These are phyloP conservation scores for Phytophthora ramorum DNA, from an alignment of 352 stramenopile species.

Conservation along the genomic window DNA sequence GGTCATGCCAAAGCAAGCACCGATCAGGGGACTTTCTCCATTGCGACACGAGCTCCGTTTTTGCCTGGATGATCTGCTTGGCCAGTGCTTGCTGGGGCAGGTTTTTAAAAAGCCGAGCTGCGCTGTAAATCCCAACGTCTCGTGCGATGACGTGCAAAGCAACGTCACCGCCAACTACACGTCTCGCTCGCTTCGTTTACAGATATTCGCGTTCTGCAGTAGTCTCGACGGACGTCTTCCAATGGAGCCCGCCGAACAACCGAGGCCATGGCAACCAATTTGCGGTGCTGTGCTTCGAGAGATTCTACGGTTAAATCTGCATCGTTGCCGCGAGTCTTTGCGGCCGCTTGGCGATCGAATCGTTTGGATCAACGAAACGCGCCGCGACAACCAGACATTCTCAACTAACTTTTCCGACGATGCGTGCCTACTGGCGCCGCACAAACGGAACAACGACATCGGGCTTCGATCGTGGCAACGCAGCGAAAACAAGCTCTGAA, in stretches of 20 bases:
- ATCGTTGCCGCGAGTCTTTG: constrained; percentile 9
- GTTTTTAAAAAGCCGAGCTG: no score
- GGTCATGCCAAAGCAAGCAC: neutral
- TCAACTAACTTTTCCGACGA: neutral
- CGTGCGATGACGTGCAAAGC: no score
- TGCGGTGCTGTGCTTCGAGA: neutral
- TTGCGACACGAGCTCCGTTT: constrained; percentile 5
- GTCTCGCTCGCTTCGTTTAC: no score
- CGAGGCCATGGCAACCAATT: neutral
- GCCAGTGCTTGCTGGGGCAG: no score
- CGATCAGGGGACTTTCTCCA: constrained; percentile 5
- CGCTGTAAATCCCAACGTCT: no score
- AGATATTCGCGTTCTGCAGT: no score
- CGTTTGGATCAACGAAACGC: neutral
- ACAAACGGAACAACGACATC: neutral
- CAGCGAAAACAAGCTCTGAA: neutral
- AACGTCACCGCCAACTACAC: no score
- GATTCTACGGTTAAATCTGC: constrained; percentile 6
- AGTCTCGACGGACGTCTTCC: no score
- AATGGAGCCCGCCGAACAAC: no score
- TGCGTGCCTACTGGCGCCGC: neutral
- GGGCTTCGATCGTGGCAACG: neutral
- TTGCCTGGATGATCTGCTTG: constrained; percentile 6
- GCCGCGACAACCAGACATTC: neutral
- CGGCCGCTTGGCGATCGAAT: constrained; percentile 6